phyloP scores from a whole-genome alignment of 2,329 filamentous ascomycete genomes.

The Epichloe sp. region DNA sequence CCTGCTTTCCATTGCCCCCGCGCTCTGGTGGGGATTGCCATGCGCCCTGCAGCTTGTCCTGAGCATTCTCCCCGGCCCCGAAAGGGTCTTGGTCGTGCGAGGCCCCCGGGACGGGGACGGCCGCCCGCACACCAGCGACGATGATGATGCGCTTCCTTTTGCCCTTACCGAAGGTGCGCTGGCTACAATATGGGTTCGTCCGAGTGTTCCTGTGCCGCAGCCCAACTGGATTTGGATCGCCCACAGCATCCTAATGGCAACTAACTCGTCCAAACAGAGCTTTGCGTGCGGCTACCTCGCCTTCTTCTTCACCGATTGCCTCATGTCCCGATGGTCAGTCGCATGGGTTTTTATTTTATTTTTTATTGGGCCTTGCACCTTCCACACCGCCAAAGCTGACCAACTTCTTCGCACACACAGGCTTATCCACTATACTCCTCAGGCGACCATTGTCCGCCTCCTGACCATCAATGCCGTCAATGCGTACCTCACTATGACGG shows the following conservation, averaged over 20 bases:
- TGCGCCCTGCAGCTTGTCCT: slow-evolving; percentile 56
- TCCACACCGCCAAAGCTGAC: not conserved
- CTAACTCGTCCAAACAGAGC: slow-evolving; percentile 35
- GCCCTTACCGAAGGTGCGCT: slow-evolving; percentile 54
- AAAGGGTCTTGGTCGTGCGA: slow-evolving; percentile 17
- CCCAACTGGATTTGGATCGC: too few relatives aligned
- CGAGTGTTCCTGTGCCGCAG: not conserved
- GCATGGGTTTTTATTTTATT: not conserved
- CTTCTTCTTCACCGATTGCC: slow-evolving; percentile 73
- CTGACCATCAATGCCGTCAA: slow-evolving; percentile 63
- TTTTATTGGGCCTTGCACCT: not conserved
- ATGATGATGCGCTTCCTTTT: slow-evolving; percentile 17
- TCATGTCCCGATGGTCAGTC: slow-evolving; percentile 67
- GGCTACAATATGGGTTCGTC: slow-evolving; percentile 60
- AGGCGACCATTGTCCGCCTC: slow-evolving; percentile 68
- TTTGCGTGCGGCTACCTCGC: slow-evolving; percentile 64
- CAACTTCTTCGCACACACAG: slow-evolving; percentile 23
- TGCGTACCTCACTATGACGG: slow-evolving; percentile 60
- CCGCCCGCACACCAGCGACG: slow-evolving; percentile 4
- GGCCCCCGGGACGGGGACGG: not conserved
- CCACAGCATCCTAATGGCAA: not conserved
- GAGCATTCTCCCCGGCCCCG: slow-evolving; percentile 37
- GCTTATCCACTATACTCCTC: slow-evolving; percentile 74
- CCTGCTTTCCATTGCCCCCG: slow-evolving; percentile 57
- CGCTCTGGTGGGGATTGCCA: slow-evolving; percentile 58